phyloP scores from a whole-genome alignment of 1,284 basidiomycete genomes.

The Cutaneotrichosporon dermatis region DNA sequence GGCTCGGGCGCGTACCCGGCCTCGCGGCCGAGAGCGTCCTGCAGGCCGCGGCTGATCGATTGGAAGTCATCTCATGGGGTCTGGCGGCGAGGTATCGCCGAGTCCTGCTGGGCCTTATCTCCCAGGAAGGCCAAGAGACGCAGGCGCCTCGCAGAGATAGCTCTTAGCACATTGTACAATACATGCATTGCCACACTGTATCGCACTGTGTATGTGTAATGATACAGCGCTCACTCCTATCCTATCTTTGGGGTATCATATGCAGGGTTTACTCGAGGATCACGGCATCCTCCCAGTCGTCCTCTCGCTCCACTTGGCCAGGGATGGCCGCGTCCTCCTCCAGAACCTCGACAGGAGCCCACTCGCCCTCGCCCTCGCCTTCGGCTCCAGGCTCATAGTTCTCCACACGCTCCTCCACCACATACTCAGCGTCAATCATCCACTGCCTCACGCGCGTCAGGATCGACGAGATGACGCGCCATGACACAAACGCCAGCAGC shows the following conservation, averaged over 20 bases:
- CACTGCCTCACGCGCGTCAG: constrained; percentile 22
- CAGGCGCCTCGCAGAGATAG: background rate
- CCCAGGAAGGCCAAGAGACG: background rate
- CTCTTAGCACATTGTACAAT: background rate
- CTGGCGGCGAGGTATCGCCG: constrained; percentile 21
- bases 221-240: too few relatives aligned
- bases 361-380: background rate
- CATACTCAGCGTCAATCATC: constrained; percentile 46
- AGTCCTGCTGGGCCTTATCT: constrained; percentile 9
- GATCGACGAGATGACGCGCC: constrained; percentile 2
- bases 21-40: constrained; percentile 12
- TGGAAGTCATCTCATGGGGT: constrained; percentile 23
- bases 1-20: background rate
- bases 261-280: constrained; percentile 3
- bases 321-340: background rate
- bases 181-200: background rate
- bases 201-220: background rate
- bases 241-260: background rate
- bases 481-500: constrained; percentile 4
- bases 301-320: background rate
- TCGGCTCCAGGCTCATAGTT: constrained; percentile 35
- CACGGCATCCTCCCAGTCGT: constrained; percentile 5
- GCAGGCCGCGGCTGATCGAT: constrained; percentile 12
- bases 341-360: background rate
- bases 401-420: constrained; percentile 42